Percentiles rank a stretch among this genome's conserved stretches.
Conservation (phyloP, 352 stramenopile species). For the Blastocystis hominis region DNA sequence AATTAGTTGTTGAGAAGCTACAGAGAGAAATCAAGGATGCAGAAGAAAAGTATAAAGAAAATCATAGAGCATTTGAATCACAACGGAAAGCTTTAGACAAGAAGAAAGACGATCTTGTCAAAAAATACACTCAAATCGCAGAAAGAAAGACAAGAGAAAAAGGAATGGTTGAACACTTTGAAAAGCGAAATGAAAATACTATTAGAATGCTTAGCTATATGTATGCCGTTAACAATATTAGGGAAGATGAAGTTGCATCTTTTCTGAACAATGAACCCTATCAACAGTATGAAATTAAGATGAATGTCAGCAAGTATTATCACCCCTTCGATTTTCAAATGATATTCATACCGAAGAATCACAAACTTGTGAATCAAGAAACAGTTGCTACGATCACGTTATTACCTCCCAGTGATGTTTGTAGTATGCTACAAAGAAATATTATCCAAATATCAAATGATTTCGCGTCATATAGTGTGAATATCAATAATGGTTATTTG, state of each 20-base stretch:
- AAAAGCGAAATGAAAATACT: neutral
- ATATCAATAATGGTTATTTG: neutral
- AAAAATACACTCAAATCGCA: neutral
- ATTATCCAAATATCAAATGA: neutral
- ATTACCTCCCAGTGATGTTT: too few relatives aligned
- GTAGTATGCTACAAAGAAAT: too few relatives aligned
- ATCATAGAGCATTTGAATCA: neutral
- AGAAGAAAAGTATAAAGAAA: neutral
- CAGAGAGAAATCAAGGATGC: neutral
- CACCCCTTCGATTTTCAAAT: neutral
- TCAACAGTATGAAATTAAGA: neutral
- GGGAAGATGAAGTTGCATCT: neutral
- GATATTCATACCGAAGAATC: neutral
- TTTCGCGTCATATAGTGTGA: neutral
- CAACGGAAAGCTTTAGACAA: neutral
- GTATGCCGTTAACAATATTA: neutral
- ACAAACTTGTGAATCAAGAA: neutral
- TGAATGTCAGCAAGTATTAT: neutral
- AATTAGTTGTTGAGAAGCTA: neutral
- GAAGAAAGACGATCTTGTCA: neutral
- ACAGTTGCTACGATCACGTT: too few relatives aligned
- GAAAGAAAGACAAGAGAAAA: neutral
- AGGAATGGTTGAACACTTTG: neutral
- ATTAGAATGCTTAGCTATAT: neutral
- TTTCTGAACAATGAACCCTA: neutral